These are phyloP conservation scores for Sugiyamaella marilandica DNA, from an alignment of 805 yeast species.

Conservation along the genomic window DNA sequence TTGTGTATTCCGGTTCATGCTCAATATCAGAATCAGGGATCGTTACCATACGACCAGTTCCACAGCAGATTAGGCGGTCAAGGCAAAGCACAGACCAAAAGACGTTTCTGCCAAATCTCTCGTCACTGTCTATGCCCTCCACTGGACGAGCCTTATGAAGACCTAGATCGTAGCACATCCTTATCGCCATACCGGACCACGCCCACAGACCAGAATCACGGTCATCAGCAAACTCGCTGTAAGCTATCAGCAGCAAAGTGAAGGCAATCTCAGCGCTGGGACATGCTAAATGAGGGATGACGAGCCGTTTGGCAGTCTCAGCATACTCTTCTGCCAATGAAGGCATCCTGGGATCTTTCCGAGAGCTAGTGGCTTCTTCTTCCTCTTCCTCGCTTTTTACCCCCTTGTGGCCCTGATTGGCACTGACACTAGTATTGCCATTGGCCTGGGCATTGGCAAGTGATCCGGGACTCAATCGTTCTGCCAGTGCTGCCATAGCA, in stretches of 20 bases:
- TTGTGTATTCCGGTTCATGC: constrained; percentile 13
- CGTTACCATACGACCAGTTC: constrained; percentile 26
- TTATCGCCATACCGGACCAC: constrained; percentile 30
- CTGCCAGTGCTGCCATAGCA: constrained; percentile 27
- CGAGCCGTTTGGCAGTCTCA: constrained; percentile 25
- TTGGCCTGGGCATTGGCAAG: background rate
- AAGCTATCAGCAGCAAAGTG: constrained; percentile 26
- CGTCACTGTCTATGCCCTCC: constrained; percentile 14
- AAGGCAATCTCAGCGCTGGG: constrained; percentile 28
- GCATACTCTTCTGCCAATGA: constrained; percentile 21
- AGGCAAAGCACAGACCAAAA: constrained; percentile 28
- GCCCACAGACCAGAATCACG: constrained; percentile 29
- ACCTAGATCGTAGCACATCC: constrained; percentile 29
- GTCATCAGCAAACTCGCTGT: constrained; percentile 27
- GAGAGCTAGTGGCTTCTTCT: background rate
- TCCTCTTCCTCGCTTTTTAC: background rate
- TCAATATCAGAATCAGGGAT: constrained; percentile 24
- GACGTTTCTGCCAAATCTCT: constrained; percentile 19
- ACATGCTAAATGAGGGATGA: constrained; percentile 24
- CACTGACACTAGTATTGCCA: background rate
- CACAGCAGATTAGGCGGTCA: constrained; percentile 27
- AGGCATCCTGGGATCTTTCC: background rate
- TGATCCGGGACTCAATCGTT: constrained; percentile 13
- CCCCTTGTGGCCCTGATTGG: background rate
- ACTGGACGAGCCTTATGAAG: constrained; percentile 20